Percentiles rank a stretch among this genome's conserved stretches.
Conservation (phyloP, 2,329 filamentous ascomycete genomes). For the Sporothrix curviconia region DNA sequence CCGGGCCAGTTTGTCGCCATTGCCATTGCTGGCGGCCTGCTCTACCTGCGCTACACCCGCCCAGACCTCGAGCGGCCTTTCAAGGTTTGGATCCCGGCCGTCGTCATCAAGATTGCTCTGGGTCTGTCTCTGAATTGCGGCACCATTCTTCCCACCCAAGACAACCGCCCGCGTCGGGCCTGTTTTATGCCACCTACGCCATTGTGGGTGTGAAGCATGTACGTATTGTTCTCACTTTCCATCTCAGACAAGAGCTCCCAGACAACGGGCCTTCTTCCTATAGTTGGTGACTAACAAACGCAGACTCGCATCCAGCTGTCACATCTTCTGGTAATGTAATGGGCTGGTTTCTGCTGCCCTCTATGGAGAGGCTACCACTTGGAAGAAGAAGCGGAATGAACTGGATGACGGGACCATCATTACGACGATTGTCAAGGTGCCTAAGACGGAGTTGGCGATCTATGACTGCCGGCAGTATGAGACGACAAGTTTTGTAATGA, state of each 20-base stretch:
- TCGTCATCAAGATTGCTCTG: conserved; percentile 48
- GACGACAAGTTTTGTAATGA: too few relatives aligned
- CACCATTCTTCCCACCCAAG: conserved; percentile 57
- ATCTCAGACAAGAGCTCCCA: too few relatives aligned
- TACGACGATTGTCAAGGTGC: conserved; percentile 45
- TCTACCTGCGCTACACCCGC: conserved; percentile 53
- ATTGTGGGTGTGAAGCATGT: conserved; percentile 48
- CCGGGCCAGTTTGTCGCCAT: conserved; percentile 55
- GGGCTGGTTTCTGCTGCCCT: conserved; percentile 56
- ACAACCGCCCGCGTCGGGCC: conserved; percentile 32
- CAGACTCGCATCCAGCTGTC: conserved; percentile 46
- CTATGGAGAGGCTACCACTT: conserved; percentile 52
- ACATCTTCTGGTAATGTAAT: conserved; percentile 65
- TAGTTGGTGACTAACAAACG: not conserved
- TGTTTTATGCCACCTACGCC: conserved; percentile 50
- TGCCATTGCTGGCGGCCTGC: conserved; percentile 49
- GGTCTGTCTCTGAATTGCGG: conserved; percentile 49
- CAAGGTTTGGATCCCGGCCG: conserved; percentile 56
- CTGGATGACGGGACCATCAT: conserved; percentile 62
- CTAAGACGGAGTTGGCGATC: conserved; percentile 2
- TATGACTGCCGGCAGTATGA: not conserved
- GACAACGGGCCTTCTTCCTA: too few relatives aligned
- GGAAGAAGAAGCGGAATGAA: conserved; percentile 53
- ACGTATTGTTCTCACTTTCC: conserved; percentile 27
- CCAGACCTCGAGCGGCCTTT: conserved; percentile 59